These are phyloP conservation scores for Colletotrichum eremochloae DNA, from an alignment of 2,329 filamentous ascomycete genomes.

Conservation along the genomic window DNA sequence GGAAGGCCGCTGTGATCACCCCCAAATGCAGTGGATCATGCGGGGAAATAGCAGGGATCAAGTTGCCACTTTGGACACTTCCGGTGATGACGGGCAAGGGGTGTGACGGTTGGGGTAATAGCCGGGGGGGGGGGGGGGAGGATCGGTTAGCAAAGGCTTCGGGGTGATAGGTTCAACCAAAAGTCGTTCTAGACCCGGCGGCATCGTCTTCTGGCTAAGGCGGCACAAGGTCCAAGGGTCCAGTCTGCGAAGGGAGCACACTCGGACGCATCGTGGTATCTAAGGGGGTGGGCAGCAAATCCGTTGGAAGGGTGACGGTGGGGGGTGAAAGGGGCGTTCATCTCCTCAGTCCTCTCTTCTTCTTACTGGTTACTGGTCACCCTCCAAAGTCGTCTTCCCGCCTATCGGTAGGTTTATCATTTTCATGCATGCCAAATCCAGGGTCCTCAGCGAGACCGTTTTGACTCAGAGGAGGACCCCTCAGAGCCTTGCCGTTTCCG, in stretches of 20 bases:
- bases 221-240: not conserved
- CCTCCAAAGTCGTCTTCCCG: not conserved
- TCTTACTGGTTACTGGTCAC: not conserved
- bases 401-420: not conserved
- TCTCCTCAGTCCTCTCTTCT: not conserved
- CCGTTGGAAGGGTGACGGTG: not conserved
- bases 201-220: not conserved
- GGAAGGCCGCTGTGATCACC: slow-evolving; percentile 3
- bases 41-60: slow-evolving; percentile 21
- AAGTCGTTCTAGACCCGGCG: slow-evolving; percentile 10
- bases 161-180: not conserved
- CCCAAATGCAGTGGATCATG: slow-evolving; percentile 21
- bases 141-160: not conserved
- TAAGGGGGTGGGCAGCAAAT: not conserved
- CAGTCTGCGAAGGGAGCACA: not conserved
- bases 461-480: not conserved
- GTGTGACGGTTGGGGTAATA: slow-evolving; percentile 1
- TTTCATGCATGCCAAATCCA: slow-evolving; percentile 6
- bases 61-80: not conserved
- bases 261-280: not conserved
- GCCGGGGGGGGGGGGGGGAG: not conserved
- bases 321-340: not conserved
- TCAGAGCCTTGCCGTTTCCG: not conserved
- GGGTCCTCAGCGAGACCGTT: slow-evolving; percentile 12
- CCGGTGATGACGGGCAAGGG: not conserved